Evolutionary conservation across 2,329 filamentous ascomycete species (phyloP), one percentile per base, ranked within the genome.

Genomic region (Exophiala bonariae): DNA sequence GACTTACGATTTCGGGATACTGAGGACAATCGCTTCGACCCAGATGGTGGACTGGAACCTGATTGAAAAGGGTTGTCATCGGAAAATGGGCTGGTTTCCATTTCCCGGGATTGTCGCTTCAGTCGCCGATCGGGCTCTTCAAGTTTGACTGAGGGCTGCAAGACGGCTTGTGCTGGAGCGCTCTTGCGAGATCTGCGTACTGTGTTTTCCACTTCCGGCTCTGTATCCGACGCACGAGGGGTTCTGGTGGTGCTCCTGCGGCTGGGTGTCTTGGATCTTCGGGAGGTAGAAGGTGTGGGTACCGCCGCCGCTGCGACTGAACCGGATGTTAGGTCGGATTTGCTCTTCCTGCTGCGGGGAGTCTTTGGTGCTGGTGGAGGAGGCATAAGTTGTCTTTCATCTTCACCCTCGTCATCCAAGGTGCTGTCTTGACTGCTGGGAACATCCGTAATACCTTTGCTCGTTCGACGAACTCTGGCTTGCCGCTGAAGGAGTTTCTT

Each of bases 1-100:
- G 58, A 63, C 40, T 59, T 62, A 20, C 62, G 53, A 38, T 55
- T 52, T 76, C 59, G 73, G 75, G 54, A 79, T 72, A 33, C 78
- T 76, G 49, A 70, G 69, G 55, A 64, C 70, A 17, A 78, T 70
- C 20, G 74, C 72, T 63, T 73, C 20, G 75, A 68, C 1, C 68
- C 66, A n/a, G 71, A 64, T 4, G 78, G 68, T 2, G 88, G 84
- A 8, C 88, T 86, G 66, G 85, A 87, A 32, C 89, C 86, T 63
- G 87, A 88, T 66, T 97, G 92, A 64, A 97, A 97, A 0, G 92
- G 91, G 61, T 97, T 97, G 44, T 96, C 89, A 58, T 85, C 80
- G 1, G 86, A 89, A 67, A 97, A 97, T 23, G 87, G 85, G 60
- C 78, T 86, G 26, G 79, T 78, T 5, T 41, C 54, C 17, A 43